phyloP scores from a whole-genome alignment of 345 rosid species.

The Fremontodendron californicum region DNA sequence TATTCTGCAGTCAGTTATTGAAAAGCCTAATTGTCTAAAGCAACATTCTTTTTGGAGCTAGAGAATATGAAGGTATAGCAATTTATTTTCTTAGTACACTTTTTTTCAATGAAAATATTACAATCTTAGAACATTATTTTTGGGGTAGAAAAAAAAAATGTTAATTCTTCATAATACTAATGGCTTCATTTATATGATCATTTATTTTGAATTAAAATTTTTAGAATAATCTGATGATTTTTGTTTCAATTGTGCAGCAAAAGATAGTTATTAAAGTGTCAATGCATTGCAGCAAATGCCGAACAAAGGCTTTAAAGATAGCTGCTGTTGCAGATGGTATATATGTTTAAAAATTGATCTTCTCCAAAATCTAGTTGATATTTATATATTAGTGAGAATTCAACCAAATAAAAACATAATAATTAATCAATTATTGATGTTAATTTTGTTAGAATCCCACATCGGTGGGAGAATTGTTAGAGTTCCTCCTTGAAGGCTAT shows the following conservation, averaged over 20 bases:
- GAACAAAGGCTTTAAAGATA: conserved; percentile 31
- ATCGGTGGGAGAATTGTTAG: too few relatives aligned
- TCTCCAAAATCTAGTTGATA: not conserved
- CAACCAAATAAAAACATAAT: not conserved
- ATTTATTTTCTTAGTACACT: not conserved
- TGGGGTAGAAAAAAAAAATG: not conserved
- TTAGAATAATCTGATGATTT: not conserved
- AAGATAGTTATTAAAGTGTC: conserved; percentile 33
- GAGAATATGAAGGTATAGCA: conserved; percentile 14
- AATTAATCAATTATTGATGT: not conserved
- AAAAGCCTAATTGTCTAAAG: not conserved
- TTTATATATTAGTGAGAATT: not conserved
- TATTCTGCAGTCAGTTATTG: not conserved
- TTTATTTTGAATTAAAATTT: not conserved
- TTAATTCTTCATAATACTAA: not conserved
- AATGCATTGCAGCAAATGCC: conserved; percentile 31
- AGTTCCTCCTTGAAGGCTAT: too few relatives aligned
- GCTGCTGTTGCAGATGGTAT: conserved; percentile 34
- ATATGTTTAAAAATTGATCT: not conserved
- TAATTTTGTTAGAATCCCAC: too few relatives aligned
- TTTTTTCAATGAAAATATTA: not conserved
- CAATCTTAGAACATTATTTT: not conserved
- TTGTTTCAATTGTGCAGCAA: conserved; percentile 26
- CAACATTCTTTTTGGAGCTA: not conserved
- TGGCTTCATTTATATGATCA: not conserved